Evolutionary conservation across 2,329 filamentous ascomycete genomes (phyloP).

Genomic region (Leptosphaerulina australis): DNA sequence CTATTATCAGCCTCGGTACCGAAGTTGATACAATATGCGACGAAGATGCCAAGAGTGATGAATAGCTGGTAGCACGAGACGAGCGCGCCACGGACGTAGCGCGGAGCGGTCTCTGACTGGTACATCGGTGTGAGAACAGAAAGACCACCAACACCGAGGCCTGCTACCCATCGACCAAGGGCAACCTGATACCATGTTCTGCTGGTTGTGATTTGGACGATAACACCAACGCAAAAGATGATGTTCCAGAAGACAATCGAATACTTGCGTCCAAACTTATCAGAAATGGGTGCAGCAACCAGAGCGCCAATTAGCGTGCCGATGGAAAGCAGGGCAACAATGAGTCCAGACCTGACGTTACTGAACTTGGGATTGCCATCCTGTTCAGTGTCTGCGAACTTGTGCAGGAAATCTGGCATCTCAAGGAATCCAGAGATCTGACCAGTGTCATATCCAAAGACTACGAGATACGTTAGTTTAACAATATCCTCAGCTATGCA

Average conservation of each 20-base stretch:
- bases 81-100: conserved; percentile 67
- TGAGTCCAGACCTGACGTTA: conserved; percentile 43
- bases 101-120: conserved; percentile 69
- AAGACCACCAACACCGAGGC: conserved; percentile 68
- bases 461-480: background rate
- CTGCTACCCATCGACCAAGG: conserved; percentile 68
- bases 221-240: conserved; percentile 67
- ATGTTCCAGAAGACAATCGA: conserved; percentile 68
- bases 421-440: conserved; percentile 48
- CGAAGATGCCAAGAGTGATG: conserved; percentile 70
- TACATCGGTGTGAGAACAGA: conserved; percentile 67
- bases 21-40: conserved; percentile 61
- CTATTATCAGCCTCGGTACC: conserved; percentile 59
- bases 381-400: conserved; percentile 37
- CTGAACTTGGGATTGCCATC: conserved; percentile 35
- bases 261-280: conserved; percentile 65
- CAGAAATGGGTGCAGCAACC: conserved; percentile 62
- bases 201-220: conserved; percentile 67
- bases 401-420: conserved; percentile 43
- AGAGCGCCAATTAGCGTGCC: conserved; percentile 77
- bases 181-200: conserved; percentile 68
- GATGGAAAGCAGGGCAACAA: conserved; percentile 62
- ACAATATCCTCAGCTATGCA: background rate
- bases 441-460: conserved; percentile 46
- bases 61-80: conserved; percentile 71